phyloP scores from a whole-genome alignment of 1,139 yeast genomes.

The Pichia sp. region DNA sequence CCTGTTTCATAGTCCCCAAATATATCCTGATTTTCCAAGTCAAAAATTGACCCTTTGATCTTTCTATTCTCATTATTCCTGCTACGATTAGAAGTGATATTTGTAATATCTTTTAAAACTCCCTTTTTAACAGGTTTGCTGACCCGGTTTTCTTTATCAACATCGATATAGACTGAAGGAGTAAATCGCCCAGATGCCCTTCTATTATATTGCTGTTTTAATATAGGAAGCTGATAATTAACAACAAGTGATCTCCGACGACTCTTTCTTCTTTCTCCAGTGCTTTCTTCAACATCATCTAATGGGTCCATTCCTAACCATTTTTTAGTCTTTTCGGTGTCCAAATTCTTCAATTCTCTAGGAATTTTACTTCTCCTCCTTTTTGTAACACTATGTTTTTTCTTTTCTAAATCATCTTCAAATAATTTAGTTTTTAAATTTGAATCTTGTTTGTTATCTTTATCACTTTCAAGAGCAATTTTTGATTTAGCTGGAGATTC shows the following conservation, averaged over 20 bases:
- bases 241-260: constrained; percentile 48
- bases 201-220: constrained; percentile 57
- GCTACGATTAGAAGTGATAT: background rate
- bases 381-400: constrained; percentile 11
- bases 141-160: constrained; percentile 13
- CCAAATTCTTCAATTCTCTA: constrained; percentile 33
- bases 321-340: constrained; percentile 18
- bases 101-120: constrained; percentile 7
- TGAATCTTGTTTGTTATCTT: background rate
- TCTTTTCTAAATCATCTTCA: background rate
- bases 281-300: constrained; percentile 11
- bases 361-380: constrained; percentile 13
- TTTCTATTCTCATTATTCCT: background rate
- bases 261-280: constrained; percentile 13
- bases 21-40: constrained; percentile 11
- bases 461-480: background rate
- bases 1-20: constrained; percentile 4
- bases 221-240: constrained; percentile 63
- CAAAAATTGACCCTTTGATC: constrained; percentile 9
- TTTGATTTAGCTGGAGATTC: background rate
- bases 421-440: background rate
- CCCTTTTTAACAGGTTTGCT: constrained; percentile 2
- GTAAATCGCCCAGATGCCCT: constrained; percentile 55
- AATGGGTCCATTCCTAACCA: constrained; percentile 17
- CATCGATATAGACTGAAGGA: constrained; percentile 39